Evolutionary conservation across 768 basidiomycete genomes (phyloP).

Genomic region (Hebeloma cylindrosporum): DNA sequence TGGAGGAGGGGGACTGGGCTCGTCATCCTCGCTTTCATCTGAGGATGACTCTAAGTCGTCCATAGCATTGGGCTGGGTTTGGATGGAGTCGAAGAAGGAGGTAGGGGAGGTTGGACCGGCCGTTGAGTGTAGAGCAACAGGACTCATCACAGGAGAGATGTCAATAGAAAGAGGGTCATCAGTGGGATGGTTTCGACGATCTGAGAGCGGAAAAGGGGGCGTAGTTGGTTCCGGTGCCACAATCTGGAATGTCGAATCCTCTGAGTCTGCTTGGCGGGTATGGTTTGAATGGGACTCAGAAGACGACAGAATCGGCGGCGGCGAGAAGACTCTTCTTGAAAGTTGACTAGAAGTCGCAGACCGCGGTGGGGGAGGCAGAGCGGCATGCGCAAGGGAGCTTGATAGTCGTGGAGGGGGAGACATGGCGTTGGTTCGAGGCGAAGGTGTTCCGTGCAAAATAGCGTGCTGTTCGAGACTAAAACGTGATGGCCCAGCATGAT

Average conservation of each 20-base stretch:
- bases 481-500: slow-evolving; percentile 27
- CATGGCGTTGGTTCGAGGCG: slow-evolving; percentile 39
- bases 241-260: slow-evolving; percentile 35
- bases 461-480: slow-evolving; percentile 26
- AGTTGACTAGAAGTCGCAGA: slow-evolving; percentile 32
- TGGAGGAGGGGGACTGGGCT: slow-evolving; percentile 19
- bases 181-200: slow-evolving; percentile 12
- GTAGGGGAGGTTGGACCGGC: slow-evolving; percentile 66
- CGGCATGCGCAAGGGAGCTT: slow-evolving; percentile 55
- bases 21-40: slow-evolving; percentile 38
- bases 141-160: slow-evolving; percentile 44
- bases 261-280: slow-evolving; percentile 19
- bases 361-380: slow-evolving; percentile 60
- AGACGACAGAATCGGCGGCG: slow-evolving; percentile 22
- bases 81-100: slow-evolving; percentile 75
- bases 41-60: slow-evolving; percentile 70
- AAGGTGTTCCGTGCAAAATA: slow-evolving; percentile 26
- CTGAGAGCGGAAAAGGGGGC: slow-evolving; percentile 39
- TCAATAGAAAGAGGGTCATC: slow-evolving; percentile 38
- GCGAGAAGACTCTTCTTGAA: slow-evolving; percentile 1
- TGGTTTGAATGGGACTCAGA: slow-evolving; percentile 19
- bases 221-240: slow-evolving; percentile 44
- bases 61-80: slow-evolving; percentile 69
- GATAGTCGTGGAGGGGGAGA: slow-evolving; percentile 66
- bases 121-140: slow-evolving; percentile 54